Conservation (phyloP, 176 grass and related monocot genomes). For the Lolium perenne region DNA sequence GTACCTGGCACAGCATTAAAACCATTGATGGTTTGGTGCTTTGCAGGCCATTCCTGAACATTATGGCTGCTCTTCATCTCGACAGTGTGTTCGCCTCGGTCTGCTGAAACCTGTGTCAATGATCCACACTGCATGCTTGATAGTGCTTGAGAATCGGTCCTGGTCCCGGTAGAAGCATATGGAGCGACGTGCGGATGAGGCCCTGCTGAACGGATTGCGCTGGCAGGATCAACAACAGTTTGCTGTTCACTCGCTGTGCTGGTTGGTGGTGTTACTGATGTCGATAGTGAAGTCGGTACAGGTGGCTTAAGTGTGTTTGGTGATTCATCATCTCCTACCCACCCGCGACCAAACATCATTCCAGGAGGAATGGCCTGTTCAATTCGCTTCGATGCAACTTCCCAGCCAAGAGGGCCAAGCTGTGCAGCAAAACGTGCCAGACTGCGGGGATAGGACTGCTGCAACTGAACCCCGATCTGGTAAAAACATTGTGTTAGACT, state of each 20-base stretch:
- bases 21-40: conserved; percentile 57
- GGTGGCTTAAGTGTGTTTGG: conserved; percentile 45
- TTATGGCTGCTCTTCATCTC: conserved; percentile 43
- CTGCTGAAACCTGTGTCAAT: conserved; percentile 25
- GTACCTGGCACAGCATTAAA: conserved; percentile 57
- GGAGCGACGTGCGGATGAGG: neutral
- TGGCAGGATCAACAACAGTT: conserved; percentile 9
- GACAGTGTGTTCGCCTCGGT: conserved; percentile 26
- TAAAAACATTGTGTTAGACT: conserved; percentile 44
- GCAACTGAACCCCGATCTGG: conserved; percentile 78
- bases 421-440: conserved; percentile 80
- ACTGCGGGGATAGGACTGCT: conserved; percentile 68
- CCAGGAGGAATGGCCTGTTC: conserved; percentile 62
- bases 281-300: conserved; percentile 39
- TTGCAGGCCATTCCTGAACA: conserved; percentile 19
- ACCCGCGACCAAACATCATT: conserved; percentile 73
- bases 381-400: conserved; percentile 71
- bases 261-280: conserved; percentile 26
- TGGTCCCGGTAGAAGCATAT: neutral
- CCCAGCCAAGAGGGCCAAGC: conserved; percentile 73
- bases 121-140: conserved; percentile 34
- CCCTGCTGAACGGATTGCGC: neutral
- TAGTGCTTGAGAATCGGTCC: conserved; percentile 28
- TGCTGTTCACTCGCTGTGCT: conserved; percentile 31
- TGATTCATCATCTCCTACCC: conserved; percentile 74